Conservation (phyloP, 345 rosid species). For the Boechera stricta region DNA sequence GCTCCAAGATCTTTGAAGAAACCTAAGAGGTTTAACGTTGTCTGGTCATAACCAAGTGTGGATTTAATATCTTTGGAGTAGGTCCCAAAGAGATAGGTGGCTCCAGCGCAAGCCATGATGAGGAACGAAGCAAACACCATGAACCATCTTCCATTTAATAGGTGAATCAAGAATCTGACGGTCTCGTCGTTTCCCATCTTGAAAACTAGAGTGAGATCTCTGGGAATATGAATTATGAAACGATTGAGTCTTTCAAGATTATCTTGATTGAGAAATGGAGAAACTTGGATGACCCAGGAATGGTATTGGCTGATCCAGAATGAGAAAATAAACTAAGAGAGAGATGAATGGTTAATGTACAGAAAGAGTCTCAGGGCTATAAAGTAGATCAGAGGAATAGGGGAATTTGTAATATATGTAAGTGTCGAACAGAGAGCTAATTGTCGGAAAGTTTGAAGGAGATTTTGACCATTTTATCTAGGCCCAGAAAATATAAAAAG, state of each 20-base stretch:
- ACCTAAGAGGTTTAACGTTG: slow-evolving; percentile 78
- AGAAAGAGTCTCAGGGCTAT: slow-evolving; percentile 28
- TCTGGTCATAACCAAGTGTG: slow-evolving; percentile 78
- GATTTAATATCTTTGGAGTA: slow-evolving; percentile 83
- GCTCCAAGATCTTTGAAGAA: slow-evolving; percentile 93
- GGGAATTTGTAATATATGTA: not conserved
- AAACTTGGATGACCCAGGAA: slow-evolving; percentile 1
- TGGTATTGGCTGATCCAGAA: not conserved
- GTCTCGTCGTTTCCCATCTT: slow-evolving; percentile 40
- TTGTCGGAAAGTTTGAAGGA: slow-evolving; percentile 30
- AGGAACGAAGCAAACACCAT: slow-evolving; percentile 86
- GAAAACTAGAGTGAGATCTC: slow-evolving; percentile 27
- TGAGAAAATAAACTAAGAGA: not conserved
- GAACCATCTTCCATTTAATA: slow-evolving; percentile 80
- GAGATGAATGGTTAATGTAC: slow-evolving; percentile 20
- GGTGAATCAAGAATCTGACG: slow-evolving; percentile 51
- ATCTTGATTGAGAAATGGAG: slow-evolving; percentile 13
- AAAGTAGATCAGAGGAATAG: slow-evolving; percentile 34
- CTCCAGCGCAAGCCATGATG: slow-evolving; percentile 91
- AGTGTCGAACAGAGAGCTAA: slow-evolving; percentile 9
- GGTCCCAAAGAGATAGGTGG: slow-evolving; percentile 79
- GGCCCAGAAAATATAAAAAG: not conserved
- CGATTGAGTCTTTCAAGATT: slow-evolving; percentile 23
- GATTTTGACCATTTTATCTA: slow-evolving; percentile 8
- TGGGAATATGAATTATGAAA: slow-evolving; percentile 7